Base-by-base conservation (phyloP, 2,329 filamentous ascomycete genomes). In the Nothophoma quercina region DNA sequence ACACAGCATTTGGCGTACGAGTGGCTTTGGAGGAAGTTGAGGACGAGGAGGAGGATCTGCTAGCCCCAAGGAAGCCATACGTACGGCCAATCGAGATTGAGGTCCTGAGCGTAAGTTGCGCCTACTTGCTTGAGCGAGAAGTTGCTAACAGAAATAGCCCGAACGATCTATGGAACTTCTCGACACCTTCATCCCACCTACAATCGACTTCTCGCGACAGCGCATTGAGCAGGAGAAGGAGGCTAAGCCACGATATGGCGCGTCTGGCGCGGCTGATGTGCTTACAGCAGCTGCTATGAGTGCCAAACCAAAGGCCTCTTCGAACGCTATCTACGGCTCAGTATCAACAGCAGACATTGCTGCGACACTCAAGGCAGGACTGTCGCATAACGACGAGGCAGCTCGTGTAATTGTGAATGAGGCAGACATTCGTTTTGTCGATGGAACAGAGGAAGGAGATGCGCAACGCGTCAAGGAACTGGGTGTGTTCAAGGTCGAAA, bases 331-430 rank as follows among this genome's bases (percentile, higher is more conserved):
- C 40, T 81, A 82, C 58, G 83, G 83, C 21, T 82, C 81, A 3
- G 81, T 86, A 4, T 80, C 81, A n/a, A 79, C 78, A 7, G 68
- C 73, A 19, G 83, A 86, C 63, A 74, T 86, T 46, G 77, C 75
- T 7, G 66, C 72, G 13, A 78, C 76, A 19, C 75, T 85, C 48
- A 78, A 76, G 52, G 75, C 75, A 33, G 74, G 78, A 19, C 70
- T 85, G 57, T 78, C 77, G 28, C 76, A 78, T 50, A 80, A 83
- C 59, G 77, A 81, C 46, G 78, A 84, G 67, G 81, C 80, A 22
- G 73, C 76, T 25, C 74, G 78, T 15, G 77, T 85, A 2, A 74
- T 79, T 15, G 50, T 85, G 18, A 70, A 71, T 2, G 76, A 83
- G 43, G 74, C 77, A 26, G 79, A 85, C 56, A 75, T 86, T 28